Base-by-base conservation (phyloP, 495 filamentous ascomycete species). In the Aspergillus nanangensis region DNA sequence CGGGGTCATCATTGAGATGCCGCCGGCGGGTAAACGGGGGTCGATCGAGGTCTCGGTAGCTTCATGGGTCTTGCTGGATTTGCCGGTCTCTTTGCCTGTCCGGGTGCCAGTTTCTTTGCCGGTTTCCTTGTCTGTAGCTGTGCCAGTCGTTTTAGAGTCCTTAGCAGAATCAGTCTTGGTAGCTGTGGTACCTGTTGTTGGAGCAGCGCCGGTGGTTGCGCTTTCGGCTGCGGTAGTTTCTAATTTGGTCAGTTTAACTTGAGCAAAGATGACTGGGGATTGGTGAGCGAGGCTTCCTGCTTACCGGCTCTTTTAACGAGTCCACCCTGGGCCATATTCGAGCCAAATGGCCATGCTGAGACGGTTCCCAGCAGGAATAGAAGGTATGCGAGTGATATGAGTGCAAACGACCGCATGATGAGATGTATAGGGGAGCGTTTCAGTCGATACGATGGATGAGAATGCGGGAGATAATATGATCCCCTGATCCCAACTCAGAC, bases 1-100 rank as follows among this genome's bases (percentile, higher is more conserved):
- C 0, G 93, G 93, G 1, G 82, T 90, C 33, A 90, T 65, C 88
- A 97, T 89, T n/a, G 78, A 72, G 22, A 96, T 77, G 45, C 82
- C 82, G 24, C 93, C 93, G 3, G 83, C 72, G 13, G 81, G 78
- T 39, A 83, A 70, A 41, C 75, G 70, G 10, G 82, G 62, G 66
- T 86, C 70, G 14, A 71, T 77, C 22, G 74, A 77, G 22, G 72
- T 76, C 10, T 71, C 62, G 29, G 59, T 62, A 4, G 68, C 59
- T 13, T 64, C 40, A 14, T 57, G 59, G 19, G 66, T 60, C 18
- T 74, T 71, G 21, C 58, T 58, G 15, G 58, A 53, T 13, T 45
- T 51, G 20, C 41, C 38, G 8, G 62, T 65, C 2, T 44, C 44
- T 15, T 56, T 66, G 38, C 34, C 54, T 9, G 54, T 61, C 43